Evolutionary conservation across 1,284 basidiomycete genomes (phyloP), one percentile per base, ranked within the genome.

Genomic region (Trichosporon faecale): DNA sequence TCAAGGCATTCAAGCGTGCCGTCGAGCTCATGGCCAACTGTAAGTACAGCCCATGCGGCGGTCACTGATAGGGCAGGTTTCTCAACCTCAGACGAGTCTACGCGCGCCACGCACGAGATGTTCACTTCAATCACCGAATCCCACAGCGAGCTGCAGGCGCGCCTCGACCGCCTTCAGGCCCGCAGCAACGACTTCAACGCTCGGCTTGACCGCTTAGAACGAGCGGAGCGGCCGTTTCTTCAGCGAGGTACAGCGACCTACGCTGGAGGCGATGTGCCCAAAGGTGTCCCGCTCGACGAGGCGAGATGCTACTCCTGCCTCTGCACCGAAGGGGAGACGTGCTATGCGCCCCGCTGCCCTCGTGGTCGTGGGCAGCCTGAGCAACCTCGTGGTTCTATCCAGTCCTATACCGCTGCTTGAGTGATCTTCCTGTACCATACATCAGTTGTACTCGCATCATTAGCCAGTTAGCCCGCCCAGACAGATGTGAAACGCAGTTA

Each of bases 401-500:
- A 16, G 3, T 8, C 31, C 29, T 18, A 8, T 14, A 29, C 12
- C 25, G n/a, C n/a, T n/a, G n/a, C 14, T 2, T 25, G 11, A 27
- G 52, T 12, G 14, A 14, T 29, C 27, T 16, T 7, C 21, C 23
- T 57, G 52, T 27, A 57, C 27, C 23, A 57, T 6, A 57, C 7
- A 21, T 27, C 25, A 25, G 25, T 57, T 57, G 52, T 57, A 44
- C 18, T 9, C 16, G 18, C 57, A n/a, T 61, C 7, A 61, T 37
- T 14, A 37, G 12, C 27, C 16, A 3, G 55, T 61, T 16, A 61
- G 57, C 14, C 12, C 9, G 27, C 18, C 18, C 27, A 29, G 57
- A 61, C 27, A 61, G 57, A 61, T 61, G 57, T 61, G 21, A 61
- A 29, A 61, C 57, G 27, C 27, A 61, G 57, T 61, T 65, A 29